These are phyloP conservation scores for Diaporthe aspalathi DNA, from an alignment of 2,329 filamentous ascomycete species.

Conservation along the genomic window DNA sequence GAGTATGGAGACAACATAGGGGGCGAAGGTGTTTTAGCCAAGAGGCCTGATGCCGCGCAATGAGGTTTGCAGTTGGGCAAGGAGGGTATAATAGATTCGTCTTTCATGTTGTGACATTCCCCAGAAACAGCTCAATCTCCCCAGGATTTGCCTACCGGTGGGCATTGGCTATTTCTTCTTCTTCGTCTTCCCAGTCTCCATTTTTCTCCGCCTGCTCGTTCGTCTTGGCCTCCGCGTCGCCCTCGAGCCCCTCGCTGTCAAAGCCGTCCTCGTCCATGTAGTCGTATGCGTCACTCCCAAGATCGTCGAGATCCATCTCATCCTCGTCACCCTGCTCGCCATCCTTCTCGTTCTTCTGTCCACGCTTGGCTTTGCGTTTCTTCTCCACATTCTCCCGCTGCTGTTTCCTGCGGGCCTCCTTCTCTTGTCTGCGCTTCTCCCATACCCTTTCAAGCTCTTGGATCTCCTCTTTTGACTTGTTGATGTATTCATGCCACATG, in stretches of 20 bases:
- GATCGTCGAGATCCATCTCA: slow-evolving; percentile 51
- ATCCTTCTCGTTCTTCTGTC: slow-evolving; percentile 50
- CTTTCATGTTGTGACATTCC: background rate
- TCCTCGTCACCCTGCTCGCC: slow-evolving; percentile 51
- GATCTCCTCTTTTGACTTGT: slow-evolving; percentile 83
- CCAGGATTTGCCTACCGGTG: slow-evolving; percentile 4
- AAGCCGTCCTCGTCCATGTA: slow-evolving; percentile 59
- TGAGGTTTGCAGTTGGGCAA: background rate
- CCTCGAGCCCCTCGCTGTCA: slow-evolving; percentile 63
- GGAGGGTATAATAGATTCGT: slow-evolving; percentile 17
- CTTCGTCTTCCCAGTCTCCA: slow-evolving; percentile 65
- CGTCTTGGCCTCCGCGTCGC: slow-evolving; percentile 60
- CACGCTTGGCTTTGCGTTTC: slow-evolving; percentile 70
- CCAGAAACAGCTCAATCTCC: background rate
- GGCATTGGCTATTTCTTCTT: slow-evolving; percentile 51
- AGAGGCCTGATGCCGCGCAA: background rate
- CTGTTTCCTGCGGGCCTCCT: slow-evolving; percentile 81
- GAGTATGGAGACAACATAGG: background rate
- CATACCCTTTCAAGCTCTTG: slow-evolving; percentile 84
- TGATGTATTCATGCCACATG: slow-evolving; percentile 97
- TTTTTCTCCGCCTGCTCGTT: slow-evolving; percentile 62
- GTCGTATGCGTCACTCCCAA: slow-evolving; percentile 51
- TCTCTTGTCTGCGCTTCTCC: slow-evolving; percentile 81
- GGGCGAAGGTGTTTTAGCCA: background rate
- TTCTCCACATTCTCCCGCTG: slow-evolving; percentile 92